Evolutionary conservation across 2,329 filamentous ascomycete genomes (phyloP).

Genomic region (Chalaropsis ovoidea): DNA sequence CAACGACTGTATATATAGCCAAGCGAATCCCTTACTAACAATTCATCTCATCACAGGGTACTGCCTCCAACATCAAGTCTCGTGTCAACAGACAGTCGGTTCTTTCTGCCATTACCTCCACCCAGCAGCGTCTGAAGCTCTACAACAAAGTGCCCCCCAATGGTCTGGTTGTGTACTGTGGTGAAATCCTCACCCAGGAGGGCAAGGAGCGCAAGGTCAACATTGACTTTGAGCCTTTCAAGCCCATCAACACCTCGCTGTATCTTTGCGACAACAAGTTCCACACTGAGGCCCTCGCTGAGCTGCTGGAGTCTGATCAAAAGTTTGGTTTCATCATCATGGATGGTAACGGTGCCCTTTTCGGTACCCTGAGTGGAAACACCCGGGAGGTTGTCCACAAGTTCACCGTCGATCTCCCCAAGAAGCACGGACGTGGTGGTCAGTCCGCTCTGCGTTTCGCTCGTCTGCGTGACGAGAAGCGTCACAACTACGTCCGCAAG

Average conservation of each 20-base stretch:
- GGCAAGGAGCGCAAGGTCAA: constrained; percentile 99
- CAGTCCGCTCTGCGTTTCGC: constrained; percentile 99
- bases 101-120: constrained; percentile 94
- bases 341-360: constrained; percentile 97
- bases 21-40: not conserved
- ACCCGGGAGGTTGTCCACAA: constrained; percentile 96
- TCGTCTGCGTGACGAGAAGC: constrained; percentile 97
- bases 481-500: constrained; percentile 99
- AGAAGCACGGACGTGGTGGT: constrained; percentile 99
- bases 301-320: constrained; percentile 95
- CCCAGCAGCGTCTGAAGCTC: constrained; percentile 95
- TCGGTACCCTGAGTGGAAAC: constrained; percentile 93
- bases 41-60: constrained; percentile 51
- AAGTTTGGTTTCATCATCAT: constrained; percentile 99
- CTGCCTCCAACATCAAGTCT: constrained; percentile 98
- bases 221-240: constrained; percentile 99
- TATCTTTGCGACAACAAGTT: constrained; percentile 99
- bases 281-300: constrained; percentile 92
- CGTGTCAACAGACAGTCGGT: constrained; percentile 98
- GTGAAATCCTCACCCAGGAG: constrained; percentile 98
- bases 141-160: constrained; percentile 99
- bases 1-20: not conserved
- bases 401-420: constrained; percentile 95
- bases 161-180: constrained; percentile 95
- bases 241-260: constrained; percentile 98